Evolutionary conservation across 495 filamentous ascomycete genomes (phyloP).

Genomic region (Pseudevernia furfuracea): DNA sequence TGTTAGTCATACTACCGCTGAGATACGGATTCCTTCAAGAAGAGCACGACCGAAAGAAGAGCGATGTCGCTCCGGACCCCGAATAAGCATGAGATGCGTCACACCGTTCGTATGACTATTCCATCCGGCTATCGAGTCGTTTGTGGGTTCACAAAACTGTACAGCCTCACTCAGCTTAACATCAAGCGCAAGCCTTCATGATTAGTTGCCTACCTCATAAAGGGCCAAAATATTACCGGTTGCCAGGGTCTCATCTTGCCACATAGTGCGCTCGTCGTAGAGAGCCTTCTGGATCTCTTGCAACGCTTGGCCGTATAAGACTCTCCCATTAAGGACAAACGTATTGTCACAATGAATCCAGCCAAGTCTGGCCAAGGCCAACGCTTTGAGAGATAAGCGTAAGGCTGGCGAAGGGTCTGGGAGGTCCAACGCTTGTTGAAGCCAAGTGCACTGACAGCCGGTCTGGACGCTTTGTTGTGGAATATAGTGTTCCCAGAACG

Average conservation of each 20-base stretch:
- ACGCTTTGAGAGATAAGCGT: background rate
- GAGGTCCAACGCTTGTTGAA: background rate
- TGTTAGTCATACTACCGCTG: background rate
- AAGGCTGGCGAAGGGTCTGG: conserved; percentile 4
- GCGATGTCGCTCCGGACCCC: conserved; percentile 3
- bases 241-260: conserved; percentile 1
- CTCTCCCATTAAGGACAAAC: background rate
- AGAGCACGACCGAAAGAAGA: background rate
- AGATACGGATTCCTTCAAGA: background rate
- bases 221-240: background rate
- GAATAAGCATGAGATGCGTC: background rate
- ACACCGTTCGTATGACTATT: background rate
- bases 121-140: conserved; percentile 3
- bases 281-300: background rate
- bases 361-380: conserved; percentile 1
- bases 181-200: background rate
- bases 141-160: background rate
- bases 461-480: background rate
- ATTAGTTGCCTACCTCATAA: background rate
- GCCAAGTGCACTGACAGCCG: background rate
- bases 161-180: background rate
- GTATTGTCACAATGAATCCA: background rate
- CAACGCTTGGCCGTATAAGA: background rate
- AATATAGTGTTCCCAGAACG: background rate
- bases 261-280: conserved; percentile 1